These are phyloP conservation scores for Knufia petricola DNA, from an alignment of 2,329 filamentous ascomycete species.

Conservation along the genomic window DNA sequence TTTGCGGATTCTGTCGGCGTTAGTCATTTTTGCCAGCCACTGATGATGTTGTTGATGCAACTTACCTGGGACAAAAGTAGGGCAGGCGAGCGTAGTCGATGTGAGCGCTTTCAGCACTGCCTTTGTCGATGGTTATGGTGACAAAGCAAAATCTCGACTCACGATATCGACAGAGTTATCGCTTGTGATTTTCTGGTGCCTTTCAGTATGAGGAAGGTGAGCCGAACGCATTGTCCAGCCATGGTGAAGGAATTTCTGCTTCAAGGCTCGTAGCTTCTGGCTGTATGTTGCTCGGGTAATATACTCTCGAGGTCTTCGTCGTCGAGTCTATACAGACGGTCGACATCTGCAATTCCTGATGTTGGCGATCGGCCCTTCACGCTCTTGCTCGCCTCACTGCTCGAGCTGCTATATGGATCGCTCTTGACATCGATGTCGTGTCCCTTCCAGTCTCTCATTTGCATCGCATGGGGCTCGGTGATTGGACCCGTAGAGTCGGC, in stretches of 20 bases:
- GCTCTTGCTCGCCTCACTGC: constrained; percentile 11
- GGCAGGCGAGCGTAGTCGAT: background rate
- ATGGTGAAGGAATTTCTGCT: background rate
- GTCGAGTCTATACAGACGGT: constrained; percentile 21
- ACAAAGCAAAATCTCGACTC: constrained; percentile 3
- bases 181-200: background rate
- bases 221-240: background rate
- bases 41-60: background rate
- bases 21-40: constrained; percentile 14
- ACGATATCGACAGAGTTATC: background rate
- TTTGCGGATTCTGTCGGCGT: constrained; percentile 11
- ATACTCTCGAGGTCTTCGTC: constrained; percentile 15
- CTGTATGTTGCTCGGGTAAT: background rate
- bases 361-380: constrained; percentile 7
- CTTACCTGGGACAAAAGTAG: background rate
- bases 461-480: background rate
- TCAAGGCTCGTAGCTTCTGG: constrained; percentile 5
- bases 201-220: background rate
- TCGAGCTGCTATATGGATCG: constrained; percentile 15
- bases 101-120: background rate
- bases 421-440: background rate
- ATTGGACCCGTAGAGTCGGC: background rate
- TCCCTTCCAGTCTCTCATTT: constrained; percentile 4
- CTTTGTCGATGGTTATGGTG: constrained; percentile 3
- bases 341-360: constrained; percentile 15